Base-by-base conservation (phyloP, 1,284 basidiomycete species). In the Ganoderma lucidum region DNA sequence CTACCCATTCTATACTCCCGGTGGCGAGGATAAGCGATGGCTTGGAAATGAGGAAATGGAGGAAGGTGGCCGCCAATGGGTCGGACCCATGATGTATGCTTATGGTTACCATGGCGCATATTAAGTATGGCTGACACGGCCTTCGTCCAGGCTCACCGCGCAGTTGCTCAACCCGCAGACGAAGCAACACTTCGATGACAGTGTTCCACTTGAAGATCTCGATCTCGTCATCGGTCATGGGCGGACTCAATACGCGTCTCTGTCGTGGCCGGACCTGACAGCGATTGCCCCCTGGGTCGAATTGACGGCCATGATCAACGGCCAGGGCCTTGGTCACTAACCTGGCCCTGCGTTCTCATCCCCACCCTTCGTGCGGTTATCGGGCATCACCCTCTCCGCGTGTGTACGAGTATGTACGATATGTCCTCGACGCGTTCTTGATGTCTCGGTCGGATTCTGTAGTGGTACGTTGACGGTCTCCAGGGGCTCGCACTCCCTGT, bases 211-310 rank as follows among this genome's bases (percentile, higher is more conserved):
- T 6, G 86, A 87, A 75, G 88, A 88, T 65, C 75, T 83, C 39
- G 88, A 87, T 72, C 81, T 88, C 6, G 80, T 88, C 45, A 74
- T 80, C 41, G 87, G 85, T 17, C 77, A 83, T 2, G 84, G 86
- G 58, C 83, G 86, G 39, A 82, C 81, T 37, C 90, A 89, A 64
- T 94, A 89, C 76, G 86, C 87, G 6, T 92, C 92, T 9, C 88
- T 94, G 71, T 85, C 84, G 2, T 92, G 88, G 87, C 80, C 81
- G 39, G 93, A 94, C 79, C 80, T 94, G 53, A 83, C 84, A 75
- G 85, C 88, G 39, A 87, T 94, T 69, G 91, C 93, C 48, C 93
- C 92, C 6, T 94, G 93, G 93, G 85, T 94, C 81, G 85, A 88
- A 69, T 83, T 93, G 70, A 86, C 87, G 42, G 88, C 84, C 76